Evolutionary conservation across 2,329 filamentous ascomycete genomes (phyloP), one percentile per base, ranked within the genome.

Genomic region (Stagonosporopsis tanaceti): DNA sequence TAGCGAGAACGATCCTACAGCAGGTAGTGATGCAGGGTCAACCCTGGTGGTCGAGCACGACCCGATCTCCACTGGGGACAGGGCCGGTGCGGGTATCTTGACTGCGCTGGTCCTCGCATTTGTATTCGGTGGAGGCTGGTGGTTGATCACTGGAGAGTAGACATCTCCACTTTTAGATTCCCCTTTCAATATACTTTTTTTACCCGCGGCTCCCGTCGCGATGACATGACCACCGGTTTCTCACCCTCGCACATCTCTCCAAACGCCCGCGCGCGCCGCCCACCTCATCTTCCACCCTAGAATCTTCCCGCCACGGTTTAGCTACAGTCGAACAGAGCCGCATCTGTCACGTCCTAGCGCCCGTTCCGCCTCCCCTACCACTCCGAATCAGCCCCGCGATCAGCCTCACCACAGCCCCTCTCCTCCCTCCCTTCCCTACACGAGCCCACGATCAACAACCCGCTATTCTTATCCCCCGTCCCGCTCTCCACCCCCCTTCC

Each of bases 1-100:
- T 12, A 80, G 76, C 38, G 64, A 76, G 60, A 81, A 83, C 22
- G 75, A 86, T 55, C 75, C 78, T 2, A 70, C 51, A 41, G 77
- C 77, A 2, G 78, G 78, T 12, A 60, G 53, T 57, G 68, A 73
- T 38, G 57, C 53, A 17, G 67, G 71, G 39, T 59, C 32, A 14
- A 34, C 57, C 37, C 59, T 68, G 1, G 69, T 73, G 3, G 56
- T 69, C 25, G 52, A 58, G 11, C 65, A 65, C 48, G 55, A 70
- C 17, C 47, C 58, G 1, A 81, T 87, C 27, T 85, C 84, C 2
- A 80, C 80, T 0, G 86, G 81, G 6, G 90, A 93, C 66, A 84
- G 79, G 57, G 89, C 85, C 6, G 91, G 89, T 12, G 90, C 89
- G 20, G 85, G 84, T 3, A 83, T 92, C 53, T 60, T 86, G 42